phyloP scores from a whole-genome alignment of 805 yeast genomes.

The Babjeviella inositovora region DNA sequence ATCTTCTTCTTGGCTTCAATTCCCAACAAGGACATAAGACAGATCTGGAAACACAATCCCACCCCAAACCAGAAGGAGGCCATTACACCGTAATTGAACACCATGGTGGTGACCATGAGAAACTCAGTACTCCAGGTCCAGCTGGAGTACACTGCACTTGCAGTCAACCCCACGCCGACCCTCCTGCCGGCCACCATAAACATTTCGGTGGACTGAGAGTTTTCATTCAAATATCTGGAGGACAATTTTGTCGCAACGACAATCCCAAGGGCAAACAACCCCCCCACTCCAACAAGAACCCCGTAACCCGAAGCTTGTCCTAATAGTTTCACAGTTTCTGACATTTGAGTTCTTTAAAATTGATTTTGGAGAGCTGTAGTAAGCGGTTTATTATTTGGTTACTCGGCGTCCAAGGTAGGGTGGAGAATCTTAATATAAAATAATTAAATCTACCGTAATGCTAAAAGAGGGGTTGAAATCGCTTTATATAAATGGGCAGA shows the following conservation, averaged over 20 bases:
- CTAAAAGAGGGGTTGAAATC: too few species aligned
- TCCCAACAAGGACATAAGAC: conserved; percentile 6
- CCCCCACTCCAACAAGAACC: conserved; percentile 13
- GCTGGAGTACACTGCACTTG: conserved; percentile 15
- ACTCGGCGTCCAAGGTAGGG: too few species aligned
- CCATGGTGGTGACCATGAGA: conserved; percentile 11
- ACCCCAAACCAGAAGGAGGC: conserved; percentile 11
- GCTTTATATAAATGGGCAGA: too few species aligned
- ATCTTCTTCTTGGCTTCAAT: conserved; percentile 7
- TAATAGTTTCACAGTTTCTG: too few species aligned
- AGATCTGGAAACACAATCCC: conserved; percentile 8
- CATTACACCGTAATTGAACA: conserved; percentile 14
- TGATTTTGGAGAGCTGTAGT: too few species aligned
- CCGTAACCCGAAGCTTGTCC: conserved; percentile 12
- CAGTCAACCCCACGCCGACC: conserved; percentile 16
- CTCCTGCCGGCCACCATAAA: conserved; percentile 18
- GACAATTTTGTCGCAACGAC: conserved; percentile 7
- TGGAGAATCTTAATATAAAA: too few species aligned
- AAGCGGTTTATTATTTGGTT: too few species aligned
- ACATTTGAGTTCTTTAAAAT: too few species aligned
- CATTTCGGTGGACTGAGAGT: conserved; percentile 9
- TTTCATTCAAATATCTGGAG: conserved; percentile 7
- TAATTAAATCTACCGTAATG: too few species aligned
- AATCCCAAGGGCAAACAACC: conserved; percentile 12
- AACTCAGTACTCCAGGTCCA: conserved; percentile 18